Conservation (phyloP, 139 green algal species). For the Spirogloea muscicola region DNA sequence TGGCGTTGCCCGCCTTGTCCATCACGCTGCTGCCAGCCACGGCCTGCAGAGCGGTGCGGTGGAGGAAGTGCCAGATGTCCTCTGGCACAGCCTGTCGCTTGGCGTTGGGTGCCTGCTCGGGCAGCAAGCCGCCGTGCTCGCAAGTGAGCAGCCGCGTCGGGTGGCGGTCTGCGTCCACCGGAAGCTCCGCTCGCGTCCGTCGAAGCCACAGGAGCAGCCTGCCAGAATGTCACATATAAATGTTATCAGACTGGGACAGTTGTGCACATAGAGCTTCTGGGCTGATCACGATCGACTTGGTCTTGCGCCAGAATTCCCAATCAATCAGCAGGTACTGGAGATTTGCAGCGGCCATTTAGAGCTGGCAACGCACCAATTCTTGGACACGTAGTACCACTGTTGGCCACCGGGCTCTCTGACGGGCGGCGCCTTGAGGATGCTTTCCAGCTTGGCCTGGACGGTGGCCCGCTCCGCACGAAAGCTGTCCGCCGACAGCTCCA, state of each 20-base stretch:
- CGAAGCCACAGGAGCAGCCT: slow-evolving; percentile 24
- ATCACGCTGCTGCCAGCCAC: background rate
- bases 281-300: background rate
- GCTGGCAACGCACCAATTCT: slow-evolving; percentile 31
- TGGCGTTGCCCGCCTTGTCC: background rate
- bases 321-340: background rate
- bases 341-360: background rate
- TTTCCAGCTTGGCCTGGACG: slow-evolving; percentile 11
- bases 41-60: no score
- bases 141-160: slow-evolving; percentile 7
- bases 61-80: slow-evolving; percentile 20
- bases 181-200: background rate
- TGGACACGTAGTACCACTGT: slow-evolving; percentile 19
- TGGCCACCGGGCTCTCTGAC: background rate
- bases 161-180: background rate
- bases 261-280: background rate
- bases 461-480: slow-evolving; percentile 2
- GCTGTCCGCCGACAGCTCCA: slow-evolving; percentile 6
- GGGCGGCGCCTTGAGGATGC: background rate
- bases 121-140: slow-evolving; percentile 2
- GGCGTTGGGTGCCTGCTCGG: slow-evolving; percentile 18
- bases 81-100: slow-evolving; percentile 15
- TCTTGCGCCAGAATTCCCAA: background rate
- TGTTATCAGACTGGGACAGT: background rate
- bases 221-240: background rate